phyloP scores from a whole-genome alignment of 2,329 filamentous ascomycete genomes.

The Blastomyces emzantsi region DNA sequence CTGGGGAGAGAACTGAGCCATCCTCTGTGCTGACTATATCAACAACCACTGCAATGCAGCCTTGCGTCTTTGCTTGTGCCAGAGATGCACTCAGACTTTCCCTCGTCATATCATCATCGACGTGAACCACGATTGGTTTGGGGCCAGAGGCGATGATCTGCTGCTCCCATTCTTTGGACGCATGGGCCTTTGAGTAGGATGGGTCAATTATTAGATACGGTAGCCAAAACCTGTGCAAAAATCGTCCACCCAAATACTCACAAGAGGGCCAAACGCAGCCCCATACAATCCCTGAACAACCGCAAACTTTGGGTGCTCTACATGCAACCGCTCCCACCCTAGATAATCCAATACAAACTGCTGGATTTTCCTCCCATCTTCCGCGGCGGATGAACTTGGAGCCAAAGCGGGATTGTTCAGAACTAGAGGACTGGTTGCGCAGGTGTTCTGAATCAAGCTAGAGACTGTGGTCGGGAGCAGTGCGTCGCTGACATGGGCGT shows the following conservation, averaged over 20 bases:
- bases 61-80: conserved; percentile 2
- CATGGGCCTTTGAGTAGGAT: not conserved
- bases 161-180: not conserved
- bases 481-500: conserved; percentile 3
- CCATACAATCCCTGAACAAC: conserved; percentile 4
- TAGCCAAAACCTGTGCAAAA: too few relatives aligned
- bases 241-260: not conserved
- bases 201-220: not conserved
- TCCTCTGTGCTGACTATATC: conserved; percentile 4
- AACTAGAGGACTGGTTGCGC: not conserved
- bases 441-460: conserved; percentile 1
- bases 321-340: not conserved
- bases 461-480: not conserved
- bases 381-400: not conserved
- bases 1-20: not conserved
- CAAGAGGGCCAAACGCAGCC: conserved; percentile 4
- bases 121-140: not conserved
- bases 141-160: conserved; percentile 6
- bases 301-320: not conserved
- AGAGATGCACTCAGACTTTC: not conserved
- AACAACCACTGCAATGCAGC: conserved; percentile 1
- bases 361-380: conserved; percentile 2
- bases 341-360: not conserved
- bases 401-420: conserved; percentile 1
- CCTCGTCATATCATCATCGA: not conserved